phyloP scores from a whole-genome alignment of 2,329 filamentous ascomycete species.

The Podosphaera fusca region DNA sequence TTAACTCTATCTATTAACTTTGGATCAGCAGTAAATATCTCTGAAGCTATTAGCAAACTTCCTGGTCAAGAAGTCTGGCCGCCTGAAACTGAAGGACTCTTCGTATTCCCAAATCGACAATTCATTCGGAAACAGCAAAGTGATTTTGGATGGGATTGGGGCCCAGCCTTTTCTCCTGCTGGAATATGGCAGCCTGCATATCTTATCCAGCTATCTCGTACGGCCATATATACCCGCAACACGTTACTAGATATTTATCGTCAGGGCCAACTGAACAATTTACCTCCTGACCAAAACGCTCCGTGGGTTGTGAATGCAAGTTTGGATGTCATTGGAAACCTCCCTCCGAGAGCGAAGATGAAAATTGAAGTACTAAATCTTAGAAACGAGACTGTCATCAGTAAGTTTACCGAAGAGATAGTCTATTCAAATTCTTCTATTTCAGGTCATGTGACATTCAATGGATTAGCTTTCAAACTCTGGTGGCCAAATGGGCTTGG shows the following conservation, averaged over 20 bases:
- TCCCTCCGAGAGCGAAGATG: conserved; percentile 22
- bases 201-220: conserved; percentile 25
- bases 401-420: conserved; percentile 19
- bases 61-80: conserved; percentile 24
- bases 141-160: conserved; percentile 44
- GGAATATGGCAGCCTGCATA: conserved; percentile 38
- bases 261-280: conserved; percentile 31
- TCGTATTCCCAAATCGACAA: conserved; percentile 28
- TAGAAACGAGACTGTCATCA: conserved; percentile 19
- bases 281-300: conserved; percentile 30
- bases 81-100: conserved; percentile 22
- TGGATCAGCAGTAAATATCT: conserved; percentile 30
- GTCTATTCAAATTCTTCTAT: conserved; percentile 21
- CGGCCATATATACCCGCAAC: conserved; percentile 25
- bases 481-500: conserved; percentile 40
- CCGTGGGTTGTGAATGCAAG: conserved; percentile 39
- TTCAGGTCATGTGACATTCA: conserved; percentile 24
- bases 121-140: conserved; percentile 37
- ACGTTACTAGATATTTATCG: conserved; percentile 35
- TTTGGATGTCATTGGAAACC: conserved; percentile 28
- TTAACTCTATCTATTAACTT: conserved; percentile 28
- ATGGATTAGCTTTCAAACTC: conserved; percentile 23
- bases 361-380: conserved; percentile 23
- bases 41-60: conserved; percentile 25
- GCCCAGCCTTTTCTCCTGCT: conserved; percentile 35